Conservation (phyloP, 1,284 basidiomycete genomes). For the Apiotrichum veenhuisii region DNA sequence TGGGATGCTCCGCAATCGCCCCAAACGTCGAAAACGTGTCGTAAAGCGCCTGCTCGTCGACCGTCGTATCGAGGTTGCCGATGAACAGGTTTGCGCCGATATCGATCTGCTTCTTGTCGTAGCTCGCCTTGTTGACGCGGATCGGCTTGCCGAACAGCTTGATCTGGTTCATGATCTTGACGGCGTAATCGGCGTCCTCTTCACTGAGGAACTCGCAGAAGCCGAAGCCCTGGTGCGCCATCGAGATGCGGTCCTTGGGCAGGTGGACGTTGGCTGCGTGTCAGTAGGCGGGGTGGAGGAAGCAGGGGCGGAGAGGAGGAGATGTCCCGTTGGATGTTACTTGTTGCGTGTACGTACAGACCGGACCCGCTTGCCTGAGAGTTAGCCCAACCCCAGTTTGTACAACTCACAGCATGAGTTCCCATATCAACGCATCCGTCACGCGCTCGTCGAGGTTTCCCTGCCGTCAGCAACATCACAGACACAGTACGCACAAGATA, state of each 20-base stretch:
- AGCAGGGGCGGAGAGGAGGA: neutral
- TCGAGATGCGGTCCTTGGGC: slow-evolving; percentile 99
- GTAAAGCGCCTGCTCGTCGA: slow-evolving; percentile 87
- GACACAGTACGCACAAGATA: slow-evolving; percentile 65
- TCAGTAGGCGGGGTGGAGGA: slow-evolving; percentile 6
- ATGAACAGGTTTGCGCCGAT: slow-evolving; percentile 97
- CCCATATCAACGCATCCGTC: slow-evolving; percentile 92
- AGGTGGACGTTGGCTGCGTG: slow-evolving; percentile 84
- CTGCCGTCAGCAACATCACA: slow-evolving; percentile 50
- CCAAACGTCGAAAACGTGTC: slow-evolving; percentile 96
- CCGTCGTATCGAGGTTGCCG: slow-evolving; percentile 87
- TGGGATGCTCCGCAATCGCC: slow-evolving; percentile 86
- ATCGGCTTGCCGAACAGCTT: slow-evolving; percentile 98
- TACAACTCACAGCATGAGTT: slow-evolving; percentile 72
- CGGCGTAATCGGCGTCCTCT: slow-evolving; percentile 97
- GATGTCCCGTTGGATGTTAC: neutral
- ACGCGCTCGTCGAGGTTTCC: slow-evolving; percentile 96
- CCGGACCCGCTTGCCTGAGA: slow-evolving; percentile 81
- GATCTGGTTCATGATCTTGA: slow-evolving; percentile 99
- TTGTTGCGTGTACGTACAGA: slow-evolving; percentile 60
- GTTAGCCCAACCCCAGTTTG: slow-evolving; percentile 16
- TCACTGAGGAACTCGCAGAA: slow-evolving; percentile 99
- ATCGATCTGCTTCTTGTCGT: slow-evolving; percentile 94
- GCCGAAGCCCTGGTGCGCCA: slow-evolving; percentile 96
- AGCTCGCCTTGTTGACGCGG: slow-evolving; percentile 95